Evolutionary conservation across 345 rosid genomes (phyloP).

Genomic region (Clausena lansium): DNA sequence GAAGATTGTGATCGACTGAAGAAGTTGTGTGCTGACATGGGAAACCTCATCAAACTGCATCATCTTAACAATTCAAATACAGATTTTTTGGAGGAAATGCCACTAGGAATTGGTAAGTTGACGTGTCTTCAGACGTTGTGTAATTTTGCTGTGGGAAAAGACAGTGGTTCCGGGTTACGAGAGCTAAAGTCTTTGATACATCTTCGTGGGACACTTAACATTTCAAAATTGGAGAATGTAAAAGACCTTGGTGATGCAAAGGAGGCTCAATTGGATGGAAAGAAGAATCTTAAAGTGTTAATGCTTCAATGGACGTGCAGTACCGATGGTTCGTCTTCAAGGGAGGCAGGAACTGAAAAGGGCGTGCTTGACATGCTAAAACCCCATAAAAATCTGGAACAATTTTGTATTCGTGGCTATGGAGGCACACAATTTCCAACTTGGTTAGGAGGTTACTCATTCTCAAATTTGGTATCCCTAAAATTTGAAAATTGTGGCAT

Average conservation of each 20-base stretch:
- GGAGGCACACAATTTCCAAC: background rate
- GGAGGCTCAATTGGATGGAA: conserved; percentile 23
- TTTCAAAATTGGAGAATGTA: conserved; percentile 1
- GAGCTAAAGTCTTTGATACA: background rate
- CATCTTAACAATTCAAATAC: background rate
- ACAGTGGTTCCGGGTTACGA: background rate
- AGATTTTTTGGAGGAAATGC: background rate
- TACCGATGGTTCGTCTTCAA: no score
- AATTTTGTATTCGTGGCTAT: background rate
- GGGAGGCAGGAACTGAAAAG: background rate
- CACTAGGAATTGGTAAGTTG: background rate
- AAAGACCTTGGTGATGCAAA: conserved; percentile 2
- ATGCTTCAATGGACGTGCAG: background rate
- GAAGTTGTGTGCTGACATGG: background rate
- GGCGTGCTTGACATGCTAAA: conserved; percentile 4
- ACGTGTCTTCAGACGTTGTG: background rate
- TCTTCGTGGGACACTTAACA: background rate
- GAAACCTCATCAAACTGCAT: background rate
- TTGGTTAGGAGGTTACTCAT: conserved; percentile 20
- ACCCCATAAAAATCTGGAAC: background rate
- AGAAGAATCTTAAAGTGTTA: conserved; percentile 26
- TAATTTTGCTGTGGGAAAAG: conserved; percentile 12
- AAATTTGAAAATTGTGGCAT: conserved; percentile 2
- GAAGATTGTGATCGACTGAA: background rate
- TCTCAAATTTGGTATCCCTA: conserved; percentile 2